Percentiles rank a stretch among this genome's conserved stretches.
Conservation (phyloP, 345 rosid genomes). For the Eutrema japonicum region DNA sequence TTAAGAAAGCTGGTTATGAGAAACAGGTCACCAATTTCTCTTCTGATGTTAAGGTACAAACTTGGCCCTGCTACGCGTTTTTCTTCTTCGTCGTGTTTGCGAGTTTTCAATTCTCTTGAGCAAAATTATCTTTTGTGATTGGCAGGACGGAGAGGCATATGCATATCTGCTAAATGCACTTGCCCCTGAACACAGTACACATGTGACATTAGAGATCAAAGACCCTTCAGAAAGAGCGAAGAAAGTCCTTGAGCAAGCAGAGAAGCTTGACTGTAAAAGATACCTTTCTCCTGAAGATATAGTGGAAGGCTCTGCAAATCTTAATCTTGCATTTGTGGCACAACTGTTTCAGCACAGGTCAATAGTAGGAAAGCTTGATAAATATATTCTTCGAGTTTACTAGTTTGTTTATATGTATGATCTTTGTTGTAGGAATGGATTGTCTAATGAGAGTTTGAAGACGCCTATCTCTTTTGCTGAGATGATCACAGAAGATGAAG, state of each 20-base stretch:
- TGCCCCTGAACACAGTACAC: slow-evolving; percentile 66
- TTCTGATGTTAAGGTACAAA: slow-evolving; percentile 81
- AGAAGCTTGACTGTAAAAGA: slow-evolving; percentile 77
- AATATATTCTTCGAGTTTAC: background rate
- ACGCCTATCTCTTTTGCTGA: slow-evolving; percentile 55
- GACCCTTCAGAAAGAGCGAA: slow-evolving; percentile 77
- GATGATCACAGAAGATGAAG: slow-evolving; percentile 83
- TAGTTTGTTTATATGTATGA: background rate
- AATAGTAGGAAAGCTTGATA: slow-evolving; percentile 22
- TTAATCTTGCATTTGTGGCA: slow-evolving; percentile 94
- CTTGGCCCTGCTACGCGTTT: background rate
- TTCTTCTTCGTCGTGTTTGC: background rate
- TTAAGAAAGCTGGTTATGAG: slow-evolving; percentile 81
- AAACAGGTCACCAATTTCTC: slow-evolving; percentile 87
- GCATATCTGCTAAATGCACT: slow-evolving; percentile 76
- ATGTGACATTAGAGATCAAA: slow-evolving; percentile 46
- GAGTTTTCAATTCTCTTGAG: background rate
- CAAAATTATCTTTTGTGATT: background rate
- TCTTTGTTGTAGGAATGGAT: slow-evolving; percentile 65
- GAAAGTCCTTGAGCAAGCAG: slow-evolving; percentile 77
- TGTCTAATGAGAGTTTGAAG: slow-evolving; percentile 58
- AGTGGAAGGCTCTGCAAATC: slow-evolving; percentile 91
- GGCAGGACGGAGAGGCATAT: slow-evolving; percentile 91
- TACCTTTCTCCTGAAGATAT: slow-evolving; percentile 79
- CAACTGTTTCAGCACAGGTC: slow-evolving; percentile 82